Conservation (phyloP, 306 rosid species). For the Quercus bicolor region DNA sequence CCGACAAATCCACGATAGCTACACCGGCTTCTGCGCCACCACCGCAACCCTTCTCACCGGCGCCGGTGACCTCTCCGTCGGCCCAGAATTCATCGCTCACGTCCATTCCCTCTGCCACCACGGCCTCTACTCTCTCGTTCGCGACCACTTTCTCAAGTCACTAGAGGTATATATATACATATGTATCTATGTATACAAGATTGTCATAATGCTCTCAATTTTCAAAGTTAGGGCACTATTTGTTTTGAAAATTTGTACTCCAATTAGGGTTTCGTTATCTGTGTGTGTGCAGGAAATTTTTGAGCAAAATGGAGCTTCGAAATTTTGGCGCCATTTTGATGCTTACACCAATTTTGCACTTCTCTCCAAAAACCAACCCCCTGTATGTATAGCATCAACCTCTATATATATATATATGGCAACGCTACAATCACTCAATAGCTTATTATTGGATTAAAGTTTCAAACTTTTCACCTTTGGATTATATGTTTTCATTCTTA, state of each 20-base stretch:
- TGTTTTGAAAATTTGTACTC: background rate
- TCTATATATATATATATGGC: background rate
- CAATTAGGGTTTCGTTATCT: background rate
- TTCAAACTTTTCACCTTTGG: too few species aligned
- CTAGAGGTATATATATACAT: conserved; percentile 46
- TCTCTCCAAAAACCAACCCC: conserved; percentile 30
- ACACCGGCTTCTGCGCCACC: conserved; percentile 55
- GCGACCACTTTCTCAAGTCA: conserved; percentile 66
- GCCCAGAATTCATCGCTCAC: conserved; percentile 49
- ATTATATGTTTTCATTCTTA: too few species aligned
- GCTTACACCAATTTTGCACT: conserved; percentile 34
- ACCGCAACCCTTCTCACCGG: conserved; percentile 50
- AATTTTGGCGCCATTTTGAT: conserved; percentile 80
- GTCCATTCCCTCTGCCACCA: conserved; percentile 63
- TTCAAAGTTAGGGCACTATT: background rate
- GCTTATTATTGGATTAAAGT: too few species aligned
- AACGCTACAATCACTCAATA: too few species aligned
- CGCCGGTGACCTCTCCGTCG: conserved; percentile 57
- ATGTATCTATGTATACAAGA: too few species aligned
- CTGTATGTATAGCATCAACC: conserved; percentile 35
- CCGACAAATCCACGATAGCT: conserved; percentile 43
- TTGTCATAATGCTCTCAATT: background rate
- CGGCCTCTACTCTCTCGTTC: conserved; percentile 62
- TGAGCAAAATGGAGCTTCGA: conserved; percentile 67
- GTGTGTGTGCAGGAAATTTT: conserved; percentile 50